Evolutionary conservation across 2,329 filamentous ascomycete genomes (phyloP).

Genomic region (Aspergillus sp.): DNA sequence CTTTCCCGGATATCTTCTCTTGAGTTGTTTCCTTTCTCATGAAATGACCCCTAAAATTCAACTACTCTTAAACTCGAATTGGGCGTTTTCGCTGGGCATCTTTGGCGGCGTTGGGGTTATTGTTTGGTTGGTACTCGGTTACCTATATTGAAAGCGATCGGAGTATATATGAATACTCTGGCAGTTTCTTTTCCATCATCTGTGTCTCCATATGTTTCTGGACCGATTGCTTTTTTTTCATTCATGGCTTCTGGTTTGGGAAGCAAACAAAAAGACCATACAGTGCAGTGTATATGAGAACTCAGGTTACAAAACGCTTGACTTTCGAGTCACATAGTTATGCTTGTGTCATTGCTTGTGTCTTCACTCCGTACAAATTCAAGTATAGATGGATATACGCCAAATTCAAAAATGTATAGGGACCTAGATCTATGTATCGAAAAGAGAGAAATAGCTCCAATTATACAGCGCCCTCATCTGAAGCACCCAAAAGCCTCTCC

Average conservation of each 20-base stretch:
- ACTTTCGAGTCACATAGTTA: not conserved
- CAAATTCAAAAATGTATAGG: not conserved
- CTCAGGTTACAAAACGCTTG: not conserved
- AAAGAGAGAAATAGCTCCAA: not conserved
- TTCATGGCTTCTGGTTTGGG: not conserved
- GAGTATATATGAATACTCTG: not conserved
- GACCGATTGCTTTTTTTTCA: not conserved
- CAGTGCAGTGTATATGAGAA: not conserved
- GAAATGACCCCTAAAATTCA: not conserved
- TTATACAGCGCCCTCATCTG: not conserved
- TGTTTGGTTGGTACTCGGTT: not conserved
- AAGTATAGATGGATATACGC: not conserved
- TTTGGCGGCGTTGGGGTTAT: not conserved
- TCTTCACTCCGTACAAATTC: not conserved
- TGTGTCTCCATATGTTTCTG: not conserved
- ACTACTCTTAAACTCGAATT: not conserved
- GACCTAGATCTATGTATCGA: not conserved
- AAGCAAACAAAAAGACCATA: not conserved
- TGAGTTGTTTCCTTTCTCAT: not conserved
- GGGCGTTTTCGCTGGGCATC: not conserved
- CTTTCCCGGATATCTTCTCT: not conserved
- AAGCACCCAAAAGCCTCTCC: slow-evolving; percentile 6
- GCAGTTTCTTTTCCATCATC: not conserved
- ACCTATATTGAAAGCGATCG: not conserved
- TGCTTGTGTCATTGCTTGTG: not conserved